Base-by-base conservation (phyloP, 2,329 filamentous ascomycete genomes). In the Knoxdaviesia proteae region DNA sequence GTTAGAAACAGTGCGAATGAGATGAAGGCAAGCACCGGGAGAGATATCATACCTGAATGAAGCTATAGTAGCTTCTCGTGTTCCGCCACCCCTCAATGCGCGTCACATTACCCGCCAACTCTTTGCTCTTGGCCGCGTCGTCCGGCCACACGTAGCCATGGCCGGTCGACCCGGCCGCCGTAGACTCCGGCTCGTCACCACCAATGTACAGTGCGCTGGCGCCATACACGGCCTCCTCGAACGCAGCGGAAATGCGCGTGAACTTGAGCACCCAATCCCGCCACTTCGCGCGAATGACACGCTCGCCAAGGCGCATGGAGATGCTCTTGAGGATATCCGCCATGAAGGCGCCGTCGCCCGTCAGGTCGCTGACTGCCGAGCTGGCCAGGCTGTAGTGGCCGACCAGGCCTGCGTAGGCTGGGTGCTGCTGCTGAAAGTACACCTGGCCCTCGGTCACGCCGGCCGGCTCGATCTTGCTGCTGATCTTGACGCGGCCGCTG, bases 61-160 rank as follows among this genome's bases (percentile, higher is more conserved):
- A 96, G 50, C 83, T 86, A 61, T 92, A 94, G 56, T 98, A 98
- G 53, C 84, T 93, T 47, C 90, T 71, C 1, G 90, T 96, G 49
- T 84, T 92, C 50, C 90, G 77, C 90, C 90, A 98, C 44, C 88
- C 90, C 62, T 98, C 90, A 47, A 98, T 92, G 44, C 90, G 72
- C 45, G 83, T 84, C 39, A 90, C 84, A 47, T 93, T 94, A 3
- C 86, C 88, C 10, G 86, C 82, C 35, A 98, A 71, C 60, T 98
- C 90, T 52, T 78, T 80, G 51, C 81, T 71, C 59, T 84, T 88
- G 6, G 79, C 70, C 36, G 67, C 64, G 44, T 94, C 84, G 52
- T 94, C 84, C 3, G 80, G 63, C 90, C 90, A 98, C 34, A 98
- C 88, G 55, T 93, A 96, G 36, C 90, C 90, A 56, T 96, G 90